Percentiles rank a stretch among this genome's conserved stretches.
Evolutionary conservation across 768 basidiomycete genomes (phyloP).

Genomic region (Tylopilus plumbeoviolaceoides): DNA sequence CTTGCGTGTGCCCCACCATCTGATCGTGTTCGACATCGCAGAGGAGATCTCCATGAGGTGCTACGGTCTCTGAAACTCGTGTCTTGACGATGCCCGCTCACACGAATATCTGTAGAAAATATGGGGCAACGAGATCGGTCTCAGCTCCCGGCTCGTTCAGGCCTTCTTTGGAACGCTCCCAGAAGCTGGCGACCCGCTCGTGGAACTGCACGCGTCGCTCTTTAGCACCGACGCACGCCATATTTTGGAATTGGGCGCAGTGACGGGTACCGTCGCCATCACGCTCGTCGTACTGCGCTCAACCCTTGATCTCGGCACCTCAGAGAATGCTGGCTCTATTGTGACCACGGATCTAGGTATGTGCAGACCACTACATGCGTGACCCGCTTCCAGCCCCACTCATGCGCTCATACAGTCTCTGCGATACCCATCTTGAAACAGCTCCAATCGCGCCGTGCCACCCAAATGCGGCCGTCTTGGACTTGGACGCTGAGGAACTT

Average conservation of each 20-base stretch:
- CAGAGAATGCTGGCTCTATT: slow-evolving; percentile 31
- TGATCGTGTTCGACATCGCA: slow-evolving; percentile 3
- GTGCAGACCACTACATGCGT: slow-evolving; percentile 18
- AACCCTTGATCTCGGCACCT: slow-evolving; percentile 12
- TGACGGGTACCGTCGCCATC: slow-evolving; percentile 80
- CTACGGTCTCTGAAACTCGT: slow-evolving; percentile 10
- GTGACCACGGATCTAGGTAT: slow-evolving; percentile 72
- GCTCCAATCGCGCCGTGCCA: slow-evolving; percentile 32
- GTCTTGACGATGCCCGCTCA: slow-evolving; percentile 4
- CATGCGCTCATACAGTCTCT: slow-evolving; percentile 49
- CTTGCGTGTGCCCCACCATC: not conserved
- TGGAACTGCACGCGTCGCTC: slow-evolving; percentile 32
- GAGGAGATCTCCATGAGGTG: slow-evolving; percentile 57
- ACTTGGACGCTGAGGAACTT: slow-evolving; percentile 70
- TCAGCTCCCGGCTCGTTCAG: slow-evolving; percentile 73
- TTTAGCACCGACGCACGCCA: slow-evolving; percentile 38
- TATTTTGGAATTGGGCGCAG: slow-evolving; percentile 77
- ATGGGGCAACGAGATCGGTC: slow-evolving; percentile 93
- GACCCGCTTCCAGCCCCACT: not conserved
- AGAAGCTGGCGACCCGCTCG: not conserved
- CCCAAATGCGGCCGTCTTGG: slow-evolving; percentile 44
- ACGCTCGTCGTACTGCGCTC: slow-evolving; percentile 57
- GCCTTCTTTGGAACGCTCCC: slow-evolving; percentile 21
- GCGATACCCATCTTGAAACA: slow-evolving; percentile 71
- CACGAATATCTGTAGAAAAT: slow-evolving; percentile 56